phyloP scores from a whole-genome alignment of 305 asterid genomes.

The Fraxinus velutina region DNA sequence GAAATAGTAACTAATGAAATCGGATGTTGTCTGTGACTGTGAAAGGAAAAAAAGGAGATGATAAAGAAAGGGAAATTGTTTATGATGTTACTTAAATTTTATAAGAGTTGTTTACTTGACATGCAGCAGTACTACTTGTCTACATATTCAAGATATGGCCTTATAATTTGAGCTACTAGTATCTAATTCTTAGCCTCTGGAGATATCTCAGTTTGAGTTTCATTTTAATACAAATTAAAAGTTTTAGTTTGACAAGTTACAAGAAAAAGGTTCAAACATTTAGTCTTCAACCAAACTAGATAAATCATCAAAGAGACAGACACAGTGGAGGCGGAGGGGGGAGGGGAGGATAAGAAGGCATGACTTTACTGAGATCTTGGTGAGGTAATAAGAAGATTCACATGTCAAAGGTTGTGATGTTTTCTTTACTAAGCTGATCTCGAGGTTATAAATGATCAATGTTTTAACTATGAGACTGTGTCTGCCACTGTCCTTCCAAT shows the following conservation, averaged over 20 bases:
- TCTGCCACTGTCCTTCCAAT: background rate
- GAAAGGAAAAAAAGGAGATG: background rate
- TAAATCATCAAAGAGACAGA: background rate
- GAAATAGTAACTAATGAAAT: background rate
- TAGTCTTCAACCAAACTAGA: background rate
- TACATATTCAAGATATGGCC: background rate
- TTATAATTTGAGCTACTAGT: background rate
- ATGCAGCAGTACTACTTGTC: background rate
- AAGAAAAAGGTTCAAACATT: background rate
- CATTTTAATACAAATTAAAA: background rate
- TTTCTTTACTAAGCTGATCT: background rate
- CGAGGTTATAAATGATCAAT: background rate
- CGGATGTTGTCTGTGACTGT: background rate
- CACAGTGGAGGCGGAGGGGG: background rate
- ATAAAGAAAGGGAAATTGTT: background rate
- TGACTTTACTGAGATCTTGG: background rate
- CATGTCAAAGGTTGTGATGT: background rate
- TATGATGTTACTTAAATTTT: background rate
- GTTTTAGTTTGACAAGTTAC: background rate
- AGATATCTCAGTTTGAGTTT: background rate
- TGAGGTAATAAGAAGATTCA: background rate
- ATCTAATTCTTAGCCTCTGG: background rate
- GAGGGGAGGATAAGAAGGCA: background rate
- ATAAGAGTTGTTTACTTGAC: background rate
- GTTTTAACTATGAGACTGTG: background rate